Base-by-base conservation (phyloP, 2,329 filamentous ascomycete genomes). In the Tolypocladium pustulatum region DNA sequence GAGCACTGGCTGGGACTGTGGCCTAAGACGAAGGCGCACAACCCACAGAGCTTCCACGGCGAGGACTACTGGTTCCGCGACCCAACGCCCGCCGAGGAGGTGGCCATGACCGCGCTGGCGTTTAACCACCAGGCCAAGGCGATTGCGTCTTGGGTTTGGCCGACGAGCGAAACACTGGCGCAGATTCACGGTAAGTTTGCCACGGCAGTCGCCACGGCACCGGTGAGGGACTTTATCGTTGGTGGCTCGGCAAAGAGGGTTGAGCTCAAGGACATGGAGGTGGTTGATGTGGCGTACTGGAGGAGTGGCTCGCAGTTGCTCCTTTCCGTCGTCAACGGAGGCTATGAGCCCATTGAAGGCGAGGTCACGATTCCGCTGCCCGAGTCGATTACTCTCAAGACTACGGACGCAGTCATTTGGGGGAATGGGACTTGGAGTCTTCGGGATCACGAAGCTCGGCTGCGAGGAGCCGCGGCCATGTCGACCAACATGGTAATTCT, bases 51-150 rank as follows among this genome's bases (percentile, higher is more conserved):
- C 58, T 79, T 80, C 66, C 70, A 75, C 58, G 76, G 76, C 52
- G 74, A 80, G 64, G 72, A 69, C 22, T 80, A 79, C 66, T 80
- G 78, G 77, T 56, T 64, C n/a, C 69, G 77, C 13, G 73, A 78
- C 59, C 78, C 78, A 10, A 76, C 72, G 1, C 61, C 68, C 3
- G 71, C 66, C 13, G 78, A 81, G 67, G 70, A 70, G 34, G 71
- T 73, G 58, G 77, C 69, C 25, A 80, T 79, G 77, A 73, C 71
- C 57, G 64, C 72, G 27, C 66, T 80, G 17, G 75, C 73, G 0
- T 70, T 81, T 49, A 76, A 79, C 62, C 74, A 77, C 61, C 76
- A 74, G n/a, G 75, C 71, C 20, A 73, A 73, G 61, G 73, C 69
- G 4, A 69, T 78, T 27, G 71, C 78, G 3, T 71, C 72, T 17